Base-by-base conservation (phyloP, 192 early-diverging fungal genomes). In the Haplosporangium gracile region DNA sequence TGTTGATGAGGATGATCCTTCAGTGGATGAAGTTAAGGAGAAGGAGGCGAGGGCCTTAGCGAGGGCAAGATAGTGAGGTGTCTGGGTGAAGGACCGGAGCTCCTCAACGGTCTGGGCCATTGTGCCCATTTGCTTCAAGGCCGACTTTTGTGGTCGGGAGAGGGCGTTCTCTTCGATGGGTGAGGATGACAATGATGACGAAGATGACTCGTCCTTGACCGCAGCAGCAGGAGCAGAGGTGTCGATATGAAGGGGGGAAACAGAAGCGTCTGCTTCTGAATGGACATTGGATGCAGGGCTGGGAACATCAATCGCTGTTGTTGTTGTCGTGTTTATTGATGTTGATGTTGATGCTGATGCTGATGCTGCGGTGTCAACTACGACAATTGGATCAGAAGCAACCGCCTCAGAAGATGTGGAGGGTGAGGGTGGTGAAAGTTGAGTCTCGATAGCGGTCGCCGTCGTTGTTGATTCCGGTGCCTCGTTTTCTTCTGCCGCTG, bases 61-160 rank as follows among this genome's bases (percentile, higher is more conserved):
- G 36, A 78, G 72, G 45, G 82, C 77, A 5, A 60, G 24, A 29
- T 85, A 85, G 6, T 76, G 70, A 10, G 73, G 69, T 8, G 78
- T 80, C 29, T 34, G 78, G 4, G 70, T 75, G 38, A 80, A 85
- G n/a, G 74, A 73, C 10, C 83, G 78, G 34, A 85, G 49, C 15
- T 85, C 83, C 22, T 85, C 83, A 68, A 85, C 68, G 32, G 76
- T 45, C 34, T 85, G 83, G 9, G 16, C 29, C 24, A 74, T 55
- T 7, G 83, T 85, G 18, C 83, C 51, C 42, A 69, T 36, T 34
- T 51, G 83, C 70, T 85, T 85, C 70, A 85, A 38, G 1, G 70
- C 83, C 4, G 83, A 80, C 45, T 80, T 85, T 72, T 63, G 36
- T 15, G 77, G 82, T 1, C 74, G 49, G 36, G 45, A 39, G 60